phyloP scores from a whole-genome alignment of 176 grass and related monocot genomes.

The Triticum turgidum region DNA sequence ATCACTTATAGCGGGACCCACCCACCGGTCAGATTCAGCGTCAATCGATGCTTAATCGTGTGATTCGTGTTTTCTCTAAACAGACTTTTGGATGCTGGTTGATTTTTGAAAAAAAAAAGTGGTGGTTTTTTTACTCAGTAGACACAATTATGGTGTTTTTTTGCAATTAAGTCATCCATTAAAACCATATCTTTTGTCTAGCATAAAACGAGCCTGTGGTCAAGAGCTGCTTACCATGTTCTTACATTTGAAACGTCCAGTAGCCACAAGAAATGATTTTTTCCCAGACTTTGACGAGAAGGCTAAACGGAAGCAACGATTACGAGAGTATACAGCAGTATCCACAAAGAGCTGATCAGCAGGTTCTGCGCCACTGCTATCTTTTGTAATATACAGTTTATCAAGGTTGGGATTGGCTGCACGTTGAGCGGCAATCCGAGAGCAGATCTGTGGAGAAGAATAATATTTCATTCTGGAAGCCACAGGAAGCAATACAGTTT shows the following conservation, averaged over 20 bases:
- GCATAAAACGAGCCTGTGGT: constrained; percentile 28
- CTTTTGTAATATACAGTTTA: constrained; percentile 79
- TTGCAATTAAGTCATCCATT: neutral
- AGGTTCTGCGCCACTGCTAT: constrained; percentile 37
- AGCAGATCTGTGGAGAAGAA: constrained; percentile 62
- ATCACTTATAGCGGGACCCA: neutral
- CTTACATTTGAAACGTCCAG: constrained; percentile 77
- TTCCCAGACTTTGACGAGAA: constrained; percentile 96
- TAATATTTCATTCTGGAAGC: constrained; percentile 20
- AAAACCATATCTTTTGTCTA: neutral
- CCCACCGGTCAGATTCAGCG: neutral
- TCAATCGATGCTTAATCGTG: neutral
- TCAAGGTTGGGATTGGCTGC: constrained; percentile 47
- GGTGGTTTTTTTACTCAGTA: neutral
- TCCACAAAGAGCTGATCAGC: constrained; percentile 71
- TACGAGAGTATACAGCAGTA: constrained; percentile 84
- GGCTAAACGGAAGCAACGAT: constrained; percentile 88
- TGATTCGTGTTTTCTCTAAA: neutral
- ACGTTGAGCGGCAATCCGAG: constrained; percentile 53
- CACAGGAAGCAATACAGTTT: constrained; percentile 10
- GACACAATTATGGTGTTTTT: neutral
- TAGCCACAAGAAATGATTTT: constrained; percentile 78
- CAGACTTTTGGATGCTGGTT: neutral
- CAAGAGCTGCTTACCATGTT: constrained; percentile 72
- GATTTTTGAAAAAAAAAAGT: neutral